A percentile compares a stretch with the other conserved stretches of the same genome.
Conservation (phyloP, 768 basidiomycete genomes). For the Psilocybe azurescens region DNA sequence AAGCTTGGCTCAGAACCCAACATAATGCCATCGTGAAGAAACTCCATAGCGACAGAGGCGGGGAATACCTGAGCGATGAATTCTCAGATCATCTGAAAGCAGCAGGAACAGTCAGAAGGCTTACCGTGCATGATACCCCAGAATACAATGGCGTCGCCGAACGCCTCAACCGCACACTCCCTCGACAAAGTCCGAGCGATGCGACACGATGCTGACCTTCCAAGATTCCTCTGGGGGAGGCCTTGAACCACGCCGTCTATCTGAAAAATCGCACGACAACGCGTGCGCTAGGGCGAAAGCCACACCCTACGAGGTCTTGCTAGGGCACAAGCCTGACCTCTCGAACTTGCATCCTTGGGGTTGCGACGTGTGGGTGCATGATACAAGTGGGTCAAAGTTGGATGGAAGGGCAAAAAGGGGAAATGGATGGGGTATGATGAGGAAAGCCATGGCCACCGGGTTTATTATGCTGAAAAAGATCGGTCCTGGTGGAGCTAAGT, state of each 20-base stretch:
- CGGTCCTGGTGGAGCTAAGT: conserved; percentile 29
- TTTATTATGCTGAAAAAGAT: neutral
- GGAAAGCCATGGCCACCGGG: no score
- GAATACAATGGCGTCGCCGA: conserved; percentile 46
- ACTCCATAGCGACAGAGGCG: conserved; percentile 40
- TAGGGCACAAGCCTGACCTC: conserved; percentile 34
- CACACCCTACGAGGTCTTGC: conserved; percentile 26
- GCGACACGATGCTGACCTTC: no score
- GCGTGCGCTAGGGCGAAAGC: conserved; percentile 1
- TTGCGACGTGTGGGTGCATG: conserved; percentile 34
- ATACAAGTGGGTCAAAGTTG: conserved; percentile 20
- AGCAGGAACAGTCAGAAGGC: no score
- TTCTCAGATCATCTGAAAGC: no score
- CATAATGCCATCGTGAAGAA: conserved; percentile 24
- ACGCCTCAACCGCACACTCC: conserved; percentile 35
- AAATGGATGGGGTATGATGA: no score
- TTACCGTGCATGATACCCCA: no score
- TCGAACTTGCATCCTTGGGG: conserved; percentile 35
- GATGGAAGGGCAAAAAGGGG: conserved; percentile 14
- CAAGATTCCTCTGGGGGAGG: no score
- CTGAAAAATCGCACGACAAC: no score
- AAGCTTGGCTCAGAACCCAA: conserved; percentile 36
- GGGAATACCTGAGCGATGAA: conserved; percentile 36
- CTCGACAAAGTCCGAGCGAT: conserved; percentile 27
- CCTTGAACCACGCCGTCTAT: no score